phyloP scores from a whole-genome alignment of 2,329 filamentous ascomycete genomes.

The Neonectria faginata region DNA sequence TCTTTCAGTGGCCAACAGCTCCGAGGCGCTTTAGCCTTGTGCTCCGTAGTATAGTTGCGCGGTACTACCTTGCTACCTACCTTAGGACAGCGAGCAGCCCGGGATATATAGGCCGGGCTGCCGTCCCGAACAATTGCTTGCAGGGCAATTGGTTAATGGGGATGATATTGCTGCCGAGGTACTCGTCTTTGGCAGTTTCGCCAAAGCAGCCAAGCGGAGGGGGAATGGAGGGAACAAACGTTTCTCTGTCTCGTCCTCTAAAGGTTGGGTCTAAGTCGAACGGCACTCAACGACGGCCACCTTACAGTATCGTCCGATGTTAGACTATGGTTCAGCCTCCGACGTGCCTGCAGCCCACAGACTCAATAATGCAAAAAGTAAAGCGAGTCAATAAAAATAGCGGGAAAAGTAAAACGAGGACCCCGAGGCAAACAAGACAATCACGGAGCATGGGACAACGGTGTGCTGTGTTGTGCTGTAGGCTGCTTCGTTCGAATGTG shows the following conservation, averaged over 20 bases:
- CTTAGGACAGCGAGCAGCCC: neutral
- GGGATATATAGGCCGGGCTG: slow-evolving; percentile 7
- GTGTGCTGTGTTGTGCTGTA: neutral
- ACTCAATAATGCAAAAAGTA: neutral
- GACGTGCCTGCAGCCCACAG: neutral
- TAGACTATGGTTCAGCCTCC: slow-evolving; percentile 4
- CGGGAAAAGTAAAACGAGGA: neutral
- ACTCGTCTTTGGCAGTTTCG: neutral
- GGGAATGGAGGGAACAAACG: neutral
- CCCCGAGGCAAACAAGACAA: neutral
- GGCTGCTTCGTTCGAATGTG: neutral
- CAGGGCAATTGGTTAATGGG: neutral
- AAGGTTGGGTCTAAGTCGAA: neutral
- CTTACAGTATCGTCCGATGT: neutral
- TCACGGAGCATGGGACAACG: neutral
- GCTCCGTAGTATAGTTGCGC: neutral
- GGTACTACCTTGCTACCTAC: neutral
- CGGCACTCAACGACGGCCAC: neutral
- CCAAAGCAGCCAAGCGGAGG: neutral
- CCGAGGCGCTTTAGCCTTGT: neutral
- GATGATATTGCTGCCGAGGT: neutral
- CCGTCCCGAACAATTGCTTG: neutral
- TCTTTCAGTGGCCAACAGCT: neutral
- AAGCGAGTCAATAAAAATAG: neutral
- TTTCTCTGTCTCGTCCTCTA: neutral